Conservation (phyloP, 78 protist genomes). For the Capsaspora owczarzaki region DNA sequence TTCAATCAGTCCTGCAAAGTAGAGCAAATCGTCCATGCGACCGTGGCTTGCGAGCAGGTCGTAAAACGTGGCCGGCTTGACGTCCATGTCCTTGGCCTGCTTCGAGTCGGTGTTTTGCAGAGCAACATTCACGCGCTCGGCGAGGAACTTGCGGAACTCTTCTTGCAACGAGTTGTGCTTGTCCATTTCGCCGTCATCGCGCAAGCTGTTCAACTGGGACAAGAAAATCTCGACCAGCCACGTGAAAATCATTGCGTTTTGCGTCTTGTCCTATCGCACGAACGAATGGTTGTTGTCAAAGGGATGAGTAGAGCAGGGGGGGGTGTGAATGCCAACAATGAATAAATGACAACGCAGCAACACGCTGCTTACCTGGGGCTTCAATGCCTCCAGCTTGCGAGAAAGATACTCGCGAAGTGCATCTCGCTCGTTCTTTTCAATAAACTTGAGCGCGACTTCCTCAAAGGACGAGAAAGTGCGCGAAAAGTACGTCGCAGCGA, state of each 20-base stretch:
- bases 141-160: slow-evolving; percentile 41
- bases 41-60: slow-evolving; percentile 78
- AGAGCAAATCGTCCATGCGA: slow-evolving; percentile 65
- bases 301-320: neutral
- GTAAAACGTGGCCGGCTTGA: slow-evolving; percentile 62
- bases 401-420: slow-evolving; percentile 45
- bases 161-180: neutral
- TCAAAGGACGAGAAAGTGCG: slow-evolving; percentile 64
- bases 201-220: slow-evolving; percentile 37
- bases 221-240: slow-evolving; percentile 81
- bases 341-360: neutral
- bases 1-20: slow-evolving; percentile 59
- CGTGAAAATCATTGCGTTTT: slow-evolving; percentile 66
- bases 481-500: slow-evolving; percentile 71
- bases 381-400: slow-evolving; percentile 28
- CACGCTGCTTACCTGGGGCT: neutral
- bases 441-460: slow-evolving; percentile 69
- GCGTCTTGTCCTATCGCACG: slow-evolving; percentile 51
- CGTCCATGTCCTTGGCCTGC: slow-evolving; percentile 25
- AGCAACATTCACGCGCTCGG: slow-evolving; percentile 2
- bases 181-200: neutral
- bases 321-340: neutral
- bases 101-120: slow-evolving; percentile 18
- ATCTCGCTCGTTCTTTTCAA: slow-evolving; percentile 43
- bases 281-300: neutral